Evolutionary conservation across 768 basidiomycete genomes (phyloP).

Genomic region (Mycena leptocephala): DNA sequence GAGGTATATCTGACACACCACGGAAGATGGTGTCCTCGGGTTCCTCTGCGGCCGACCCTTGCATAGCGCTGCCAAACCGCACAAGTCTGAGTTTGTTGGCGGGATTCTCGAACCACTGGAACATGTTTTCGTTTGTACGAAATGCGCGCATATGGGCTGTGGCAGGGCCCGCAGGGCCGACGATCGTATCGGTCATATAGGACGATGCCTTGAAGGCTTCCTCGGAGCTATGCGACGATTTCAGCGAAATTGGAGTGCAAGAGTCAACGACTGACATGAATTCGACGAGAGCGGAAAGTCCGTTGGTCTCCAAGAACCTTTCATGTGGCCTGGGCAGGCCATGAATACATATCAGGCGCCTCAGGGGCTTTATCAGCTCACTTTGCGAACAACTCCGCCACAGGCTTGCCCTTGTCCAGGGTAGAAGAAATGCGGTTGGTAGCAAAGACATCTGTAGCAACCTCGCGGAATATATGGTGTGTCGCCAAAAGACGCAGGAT

Average conservation of each 20-base stretch:
- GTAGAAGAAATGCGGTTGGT: slow-evolving; percentile 44
- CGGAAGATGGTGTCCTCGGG: slow-evolving; percentile 5
- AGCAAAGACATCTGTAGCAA: slow-evolving; percentile 41
- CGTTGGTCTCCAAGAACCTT: not conserved
- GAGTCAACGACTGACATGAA: not conserved
- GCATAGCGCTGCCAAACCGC: slow-evolving; percentile 25
- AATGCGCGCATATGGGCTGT: slow-evolving; percentile 6
- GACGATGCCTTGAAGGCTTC: not conserved
- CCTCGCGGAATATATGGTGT: slow-evolving; percentile 36
- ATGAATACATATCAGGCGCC: not conserved
- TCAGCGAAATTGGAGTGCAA: not conserved
- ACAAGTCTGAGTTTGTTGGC: not conserved
- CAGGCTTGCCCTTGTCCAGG: slow-evolving; percentile 39
- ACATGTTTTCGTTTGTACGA: slow-evolving; percentile 7
- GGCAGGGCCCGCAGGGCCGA: not conserved
- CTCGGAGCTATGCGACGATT: not conserved
- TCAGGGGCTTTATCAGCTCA: not conserved
- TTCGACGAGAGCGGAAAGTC: not conserved
- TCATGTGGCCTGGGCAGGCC: not conserved
- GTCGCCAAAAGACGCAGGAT: slow-evolving; percentile 46
- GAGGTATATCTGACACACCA: no score
- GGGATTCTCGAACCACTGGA: slow-evolving; percentile 22
- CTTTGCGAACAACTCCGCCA: slow-evolving; percentile 30
- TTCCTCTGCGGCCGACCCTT: not conserved
- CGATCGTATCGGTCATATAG: not conserved